phyloP scores from a whole-genome alignment of 306 rosid species.

The Casuarina glauca region DNA sequence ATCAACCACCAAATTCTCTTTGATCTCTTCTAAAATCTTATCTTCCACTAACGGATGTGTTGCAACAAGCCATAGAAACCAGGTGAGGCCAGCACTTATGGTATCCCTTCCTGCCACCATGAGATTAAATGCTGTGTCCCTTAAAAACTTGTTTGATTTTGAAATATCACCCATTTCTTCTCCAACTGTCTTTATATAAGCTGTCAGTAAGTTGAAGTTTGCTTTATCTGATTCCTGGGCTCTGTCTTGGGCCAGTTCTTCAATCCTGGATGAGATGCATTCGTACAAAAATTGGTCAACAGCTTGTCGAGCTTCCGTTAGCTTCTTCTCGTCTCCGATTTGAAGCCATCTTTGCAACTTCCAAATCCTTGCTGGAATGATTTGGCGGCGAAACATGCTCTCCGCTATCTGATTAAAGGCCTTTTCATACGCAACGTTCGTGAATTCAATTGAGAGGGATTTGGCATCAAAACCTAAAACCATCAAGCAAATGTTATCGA shows the following conservation, averaged over 20 bases:
- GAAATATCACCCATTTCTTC: neutral
- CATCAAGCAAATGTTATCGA: conserved; percentile 24
- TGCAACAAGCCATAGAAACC: conserved; percentile 51
- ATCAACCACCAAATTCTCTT: neutral
- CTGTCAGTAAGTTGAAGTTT: conserved; percentile 34
- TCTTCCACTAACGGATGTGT: conserved; percentile 43
- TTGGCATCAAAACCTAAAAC: conserved; percentile 30
- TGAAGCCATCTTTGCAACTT: conserved; percentile 30
- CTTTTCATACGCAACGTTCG: conserved; percentile 10
- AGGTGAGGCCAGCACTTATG: conserved; percentile 43
- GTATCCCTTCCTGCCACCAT: conserved; percentile 50
- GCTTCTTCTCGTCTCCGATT: conserved; percentile 26
- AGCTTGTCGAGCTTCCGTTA: conserved; percentile 4
- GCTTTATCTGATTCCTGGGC: neutral
- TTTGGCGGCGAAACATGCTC: conserved; percentile 4
- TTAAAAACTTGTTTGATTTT: conserved; percentile 35
- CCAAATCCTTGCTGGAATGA: conserved; percentile 25
- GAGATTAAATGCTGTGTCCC: conserved; percentile 41
- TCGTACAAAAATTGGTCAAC: conserved; percentile 20
- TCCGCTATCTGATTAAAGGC: conserved; percentile 31
- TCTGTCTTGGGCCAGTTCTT: neutral
- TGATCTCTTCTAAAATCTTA: conserved; percentile 49
- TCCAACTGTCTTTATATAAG: conserved; percentile 5
- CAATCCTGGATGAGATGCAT: conserved; percentile 14
- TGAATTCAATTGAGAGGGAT: conserved; percentile 7